A percentile compares a stretch with the other conserved stretches of the same genome.
Conservation (phyloP, 164 flowering plant genomes). For the Saururus chinensis region DNA sequence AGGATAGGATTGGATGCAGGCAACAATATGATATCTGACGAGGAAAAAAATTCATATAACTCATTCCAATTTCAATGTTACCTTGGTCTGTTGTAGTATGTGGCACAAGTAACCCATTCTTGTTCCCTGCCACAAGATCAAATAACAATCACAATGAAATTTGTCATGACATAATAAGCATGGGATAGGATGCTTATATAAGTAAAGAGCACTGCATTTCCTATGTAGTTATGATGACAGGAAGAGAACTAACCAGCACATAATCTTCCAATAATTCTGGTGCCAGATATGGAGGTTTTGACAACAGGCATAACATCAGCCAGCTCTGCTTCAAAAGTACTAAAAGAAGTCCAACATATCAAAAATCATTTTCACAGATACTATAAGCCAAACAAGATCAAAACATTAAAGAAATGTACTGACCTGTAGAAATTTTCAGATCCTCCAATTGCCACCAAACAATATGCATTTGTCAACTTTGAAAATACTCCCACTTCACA, state of each 20-base stretch:
- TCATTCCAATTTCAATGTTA: constrained; percentile 6
- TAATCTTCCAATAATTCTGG: constrained; percentile 74
- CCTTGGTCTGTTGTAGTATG: constrained; percentile 94
- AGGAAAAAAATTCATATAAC: no score
- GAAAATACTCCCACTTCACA: constrained; percentile 79
- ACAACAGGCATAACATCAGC: constrained; percentile 85
- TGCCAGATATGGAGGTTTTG: constrained; percentile 79
- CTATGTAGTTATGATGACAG: not conserved
- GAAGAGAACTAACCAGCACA: constrained; percentile 53
- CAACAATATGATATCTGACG: no score
- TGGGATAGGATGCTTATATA: not conserved
- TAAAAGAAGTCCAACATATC: constrained; percentile 16
- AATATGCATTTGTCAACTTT: constrained; percentile 75
- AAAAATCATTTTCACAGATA: constrained; percentile 2
- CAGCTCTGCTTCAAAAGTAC: constrained; percentile 77
- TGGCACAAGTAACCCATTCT: constrained; percentile 84
- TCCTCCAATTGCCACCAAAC: constrained; percentile 89
- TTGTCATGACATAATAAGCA: not conserved
- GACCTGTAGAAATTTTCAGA: constrained; percentile 90
- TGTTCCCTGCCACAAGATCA: constrained; percentile 59
- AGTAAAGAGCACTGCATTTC: not conserved
- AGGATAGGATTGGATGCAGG: no score
- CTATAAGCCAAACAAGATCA: not conserved
- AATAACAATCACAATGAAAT: not conserved
- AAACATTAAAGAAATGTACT: not conserved